Percentiles rank a stretch among this genome's conserved stretches.
These are phyloP conservation scores for Termitomyces sp. DNA, from an alignment of 768 basidiomycete species.

Conservation along the genomic window DNA sequence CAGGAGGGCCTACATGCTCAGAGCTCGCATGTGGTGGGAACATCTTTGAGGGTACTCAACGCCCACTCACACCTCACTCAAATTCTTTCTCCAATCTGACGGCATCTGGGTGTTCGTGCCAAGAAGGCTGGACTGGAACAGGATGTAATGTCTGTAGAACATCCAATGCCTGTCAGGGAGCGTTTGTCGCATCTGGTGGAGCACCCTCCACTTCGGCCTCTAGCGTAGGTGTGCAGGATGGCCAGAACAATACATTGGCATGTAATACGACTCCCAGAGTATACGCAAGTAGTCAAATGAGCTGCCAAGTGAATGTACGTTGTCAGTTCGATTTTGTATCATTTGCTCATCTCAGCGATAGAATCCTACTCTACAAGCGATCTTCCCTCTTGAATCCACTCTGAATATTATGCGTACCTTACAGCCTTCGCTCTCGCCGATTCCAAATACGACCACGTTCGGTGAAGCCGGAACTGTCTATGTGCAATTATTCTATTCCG, in stretches of 20 bases:
- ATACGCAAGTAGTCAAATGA: slow-evolving; percentile 77
- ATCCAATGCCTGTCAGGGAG: slow-evolving; percentile 62
- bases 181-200: slow-evolving; percentile 38
- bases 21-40: slow-evolving; percentile 75
- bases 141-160: slow-evolving; percentile 79
- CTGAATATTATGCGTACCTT: slow-evolving; percentile 79
- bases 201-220: slow-evolving; percentile 25
- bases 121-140: slow-evolving; percentile 68
- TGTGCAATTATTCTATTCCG: slow-evolving; percentile 73
- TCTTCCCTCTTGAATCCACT: slow-evolving; percentile 67
- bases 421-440: slow-evolving; percentile 61
- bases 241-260: slow-evolving; percentile 58
- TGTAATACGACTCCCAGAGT: slow-evolving; percentile 70
- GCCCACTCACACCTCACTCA: slow-evolving; percentile 40
- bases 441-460: slow-evolving; percentile 56
- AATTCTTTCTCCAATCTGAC: slow-evolving; percentile 59
- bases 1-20: slow-evolving; percentile 66
- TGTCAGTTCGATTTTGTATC: no score
- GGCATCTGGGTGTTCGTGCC: slow-evolving; percentile 61
- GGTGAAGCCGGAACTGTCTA: slow-evolving; percentile 47
- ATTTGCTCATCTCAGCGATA: slow-evolving; percentile 18
- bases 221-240: slow-evolving; percentile 19
- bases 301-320: slow-evolving; percentile 77
- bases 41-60: slow-evolving; percentile 65
- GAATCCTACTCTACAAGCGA: slow-evolving; percentile 79